A percentile compares a stretch with the other conserved stretches of the same genome.
These are phyloP conservation scores for Jaminaea rosea DNA, from an alignment of 1,284 basidiomycete species.

Conservation along the genomic window DNA sequence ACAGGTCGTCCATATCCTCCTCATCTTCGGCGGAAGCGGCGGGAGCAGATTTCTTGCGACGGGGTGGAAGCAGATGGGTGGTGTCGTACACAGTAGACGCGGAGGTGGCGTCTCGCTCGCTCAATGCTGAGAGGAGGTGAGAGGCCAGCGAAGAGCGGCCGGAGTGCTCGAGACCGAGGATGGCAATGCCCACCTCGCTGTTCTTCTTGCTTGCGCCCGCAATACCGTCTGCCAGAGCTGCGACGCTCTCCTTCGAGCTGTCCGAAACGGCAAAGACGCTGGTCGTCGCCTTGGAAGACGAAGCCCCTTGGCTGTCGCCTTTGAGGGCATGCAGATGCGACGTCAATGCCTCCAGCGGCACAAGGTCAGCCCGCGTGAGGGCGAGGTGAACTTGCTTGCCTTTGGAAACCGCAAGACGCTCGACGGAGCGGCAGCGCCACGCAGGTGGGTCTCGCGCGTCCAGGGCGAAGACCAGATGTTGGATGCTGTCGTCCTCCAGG, in stretches of 20 bases:
- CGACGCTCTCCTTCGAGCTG: conserved; percentile 9
- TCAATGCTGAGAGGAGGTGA: neutral
- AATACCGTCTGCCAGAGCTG: conserved; percentile 17
- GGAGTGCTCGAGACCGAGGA: conserved; percentile 29
- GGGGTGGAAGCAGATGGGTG: conserved; percentile 19
- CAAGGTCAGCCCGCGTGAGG: conserved; percentile 28
- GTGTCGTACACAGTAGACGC: conserved; percentile 25
- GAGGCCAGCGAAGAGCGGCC: conserved; percentile 12
- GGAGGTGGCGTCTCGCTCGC: neutral
- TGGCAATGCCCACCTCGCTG: conserved; percentile 16
- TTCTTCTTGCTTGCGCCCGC: conserved; percentile 14
- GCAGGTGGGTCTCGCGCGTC: conserved; percentile 37
- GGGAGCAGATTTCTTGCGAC: neutral
- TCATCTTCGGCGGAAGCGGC: conserved; percentile 9
- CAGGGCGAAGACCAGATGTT: conserved; percentile 23
- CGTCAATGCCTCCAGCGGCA: conserved; percentile 31
- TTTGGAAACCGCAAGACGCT: conserved; percentile 13
- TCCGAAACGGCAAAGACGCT: conserved; percentile 25
- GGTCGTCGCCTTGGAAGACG: conserved; percentile 20
- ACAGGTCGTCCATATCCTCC: conserved; percentile 10
- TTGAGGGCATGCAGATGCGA: conserved; percentile 25
- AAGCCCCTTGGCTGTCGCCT: no score
- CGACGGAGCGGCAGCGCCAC: conserved; percentile 32
- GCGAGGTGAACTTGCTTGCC: conserved; percentile 12
- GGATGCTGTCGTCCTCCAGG: conserved; percentile 14